Evolutionary conservation across 768 basidiomycete species (phyloP).

Genomic region (Russula ochroleuca): DNA sequence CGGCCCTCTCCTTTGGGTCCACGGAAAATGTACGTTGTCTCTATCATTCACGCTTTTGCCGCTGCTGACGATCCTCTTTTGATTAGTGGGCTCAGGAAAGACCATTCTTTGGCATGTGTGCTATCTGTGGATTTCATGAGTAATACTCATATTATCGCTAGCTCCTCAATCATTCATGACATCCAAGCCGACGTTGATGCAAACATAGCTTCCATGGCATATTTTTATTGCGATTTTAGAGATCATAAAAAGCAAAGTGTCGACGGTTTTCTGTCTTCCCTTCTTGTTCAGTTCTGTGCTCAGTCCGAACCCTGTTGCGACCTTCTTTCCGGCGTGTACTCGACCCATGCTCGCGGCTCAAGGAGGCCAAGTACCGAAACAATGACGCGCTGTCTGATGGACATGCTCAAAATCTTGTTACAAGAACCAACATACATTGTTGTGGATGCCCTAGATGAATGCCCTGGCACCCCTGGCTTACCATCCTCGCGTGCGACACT

Average conservation of each 20-base stretch:
- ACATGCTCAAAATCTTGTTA: constrained; percentile 6
- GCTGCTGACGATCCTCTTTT: background rate
- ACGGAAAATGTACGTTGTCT: constrained; percentile 8
- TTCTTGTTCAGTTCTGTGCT: constrained; percentile 4
- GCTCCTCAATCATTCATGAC: constrained; percentile 15
- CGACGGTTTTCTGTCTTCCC: constrained; percentile 11
- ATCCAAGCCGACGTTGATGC: constrained; percentile 12
- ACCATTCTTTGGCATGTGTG: constrained; percentile 11
- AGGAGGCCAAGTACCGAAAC: background rate
- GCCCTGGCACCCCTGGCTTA: constrained; percentile 9
- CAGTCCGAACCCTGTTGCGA: constrained; percentile 12
- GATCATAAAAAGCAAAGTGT: constrained; percentile 8
- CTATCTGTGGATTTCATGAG: background rate
- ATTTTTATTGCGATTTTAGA: constrained; percentile 16
- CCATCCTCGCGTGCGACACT: constrained; percentile 4
- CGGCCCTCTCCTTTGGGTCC: constrained; percentile 10
- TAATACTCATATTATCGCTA: background rate
- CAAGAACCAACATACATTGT: constrained; percentile 14
- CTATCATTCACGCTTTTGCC: background rate
- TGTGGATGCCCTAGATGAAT: constrained; percentile 16
- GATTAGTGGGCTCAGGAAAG: constrained; percentile 17
- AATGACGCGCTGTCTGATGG: constrained; percentile 5
- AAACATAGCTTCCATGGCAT: constrained; percentile 7
- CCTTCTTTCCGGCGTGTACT: background rate
- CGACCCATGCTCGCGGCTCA: constrained; percentile 1